Base-by-base conservation (phyloP, 768 basidiomycete genomes). In the Suillus discolor region DNA sequence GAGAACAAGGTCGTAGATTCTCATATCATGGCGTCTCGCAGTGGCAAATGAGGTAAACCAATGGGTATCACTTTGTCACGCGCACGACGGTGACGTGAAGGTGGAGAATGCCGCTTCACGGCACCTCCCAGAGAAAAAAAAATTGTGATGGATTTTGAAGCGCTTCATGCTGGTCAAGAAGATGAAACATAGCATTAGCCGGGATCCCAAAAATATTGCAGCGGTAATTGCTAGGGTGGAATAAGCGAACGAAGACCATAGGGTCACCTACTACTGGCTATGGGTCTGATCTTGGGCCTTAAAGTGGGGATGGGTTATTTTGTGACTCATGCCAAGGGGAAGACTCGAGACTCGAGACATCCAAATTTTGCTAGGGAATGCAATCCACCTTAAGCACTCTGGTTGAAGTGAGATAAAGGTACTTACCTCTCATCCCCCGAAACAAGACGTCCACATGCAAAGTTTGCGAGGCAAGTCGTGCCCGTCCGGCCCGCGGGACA, bases 71-170 rank as follows among this genome's bases (percentile, higher is more conserved):
- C 59, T 31, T 12, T 60, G 41, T 60, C 41, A 60, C 59, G 18
- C 41, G 59, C 28, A 20, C 39, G 3, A 6, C 31, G 31, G 31
- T 31, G 38, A 25, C 9, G 39, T 59, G 39, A 11, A 41, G 25
- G 18, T 7, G 59, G 16, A 31, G 28, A 41, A n/a, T 39, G 31
- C 31, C 31, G 31, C 31, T 31, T 28, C 28, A 60, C 28, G 59
- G 59, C 11, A 60, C 28, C 59, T 60, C 39, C 59, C 59, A 60
- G 16, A 31, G 59, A 60, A 31, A 60, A 31, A n/a, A 28, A 42
- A 6, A 7, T 7, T 31, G 31, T 31, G 31, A 31, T 31, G 31
- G 31, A 31, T 31, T 18, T 28, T 25, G 9, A 8, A 38, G 36
- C 11, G 11, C 7, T 38, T 38, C 36, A 38, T 60, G 20, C 42